Evolutionary conservation across 2,329 filamentous ascomycete species (phyloP), one percentile per base, ranked within the genome.

Genomic region (Aureobasidium subglaciale): DNA sequence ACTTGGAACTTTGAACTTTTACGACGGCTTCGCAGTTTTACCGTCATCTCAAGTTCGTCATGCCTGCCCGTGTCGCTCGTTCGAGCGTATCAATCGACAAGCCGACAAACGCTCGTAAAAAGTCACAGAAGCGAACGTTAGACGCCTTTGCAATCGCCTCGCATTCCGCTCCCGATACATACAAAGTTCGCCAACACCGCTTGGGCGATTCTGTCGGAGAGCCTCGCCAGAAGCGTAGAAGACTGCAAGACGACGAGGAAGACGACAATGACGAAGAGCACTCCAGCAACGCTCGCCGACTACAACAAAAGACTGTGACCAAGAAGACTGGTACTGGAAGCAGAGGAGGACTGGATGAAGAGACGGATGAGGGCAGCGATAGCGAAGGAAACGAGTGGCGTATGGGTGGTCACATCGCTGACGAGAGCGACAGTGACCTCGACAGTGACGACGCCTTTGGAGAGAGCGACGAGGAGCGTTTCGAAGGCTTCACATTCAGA

Each of bases 361-460:
- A 79, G 60, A 76, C 82, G 15, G 87, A 91, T 57, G 83, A 85
- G 60, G 88, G 88, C 9, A 91, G 86, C 62, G 91, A 96, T 66
- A 89, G 86, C 59, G 88, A 91, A 59, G 90, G 90, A 20, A 88
- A 95, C 64, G 84, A 88, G 65, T 96, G 90, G 90, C 85, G 80
- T 48, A 76, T 95, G 49, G 90, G 91, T 24, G 75, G 83, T 45
- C 43, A 68, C 41, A 82, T 85, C 20, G 81, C 79, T 46, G 81
- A 79, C 41, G 83, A 86, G 53, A 79, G 86, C 59, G 85, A 88
- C 63, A 83, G 80, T 55, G 83, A 86, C 59, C 74, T 88, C 56
- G 84, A 88, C 66, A 86, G 82, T 61, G 85, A 88, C 67, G 89
- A 95, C 64, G 91, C 92, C 2, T 90, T 96, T 76, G 88, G 90